Conservation (phyloP, 305 asterid genomes). For the Rubia peregrina region DNA sequence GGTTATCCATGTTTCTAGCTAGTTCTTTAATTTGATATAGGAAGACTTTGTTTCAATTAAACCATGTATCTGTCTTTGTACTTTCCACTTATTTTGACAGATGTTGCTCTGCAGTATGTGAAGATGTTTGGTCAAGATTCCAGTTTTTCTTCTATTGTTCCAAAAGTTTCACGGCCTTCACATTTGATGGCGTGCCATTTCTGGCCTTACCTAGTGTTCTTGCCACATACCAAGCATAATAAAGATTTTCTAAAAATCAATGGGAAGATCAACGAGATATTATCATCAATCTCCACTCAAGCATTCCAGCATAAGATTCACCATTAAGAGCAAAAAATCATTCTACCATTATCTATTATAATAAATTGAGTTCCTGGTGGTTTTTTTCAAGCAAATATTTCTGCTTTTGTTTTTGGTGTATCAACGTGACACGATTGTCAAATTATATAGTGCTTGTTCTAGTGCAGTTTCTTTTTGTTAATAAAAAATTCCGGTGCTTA, state of each 20-base stretch:
- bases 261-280: background rate
- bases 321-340: background rate
- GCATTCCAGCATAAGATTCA: background rate
- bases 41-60: background rate
- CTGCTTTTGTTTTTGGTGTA: background rate
- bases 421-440: background rate
- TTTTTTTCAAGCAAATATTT: background rate
- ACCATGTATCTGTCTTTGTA: background rate
- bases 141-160: background rate
- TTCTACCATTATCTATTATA: slow-evolving; percentile 1
- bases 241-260: background rate
- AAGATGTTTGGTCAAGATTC: background rate
- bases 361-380: background rate
- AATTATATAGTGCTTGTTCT: background rate
- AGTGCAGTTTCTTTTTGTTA: background rate
- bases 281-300: background rate
- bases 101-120: background rate
- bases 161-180: background rate
- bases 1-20: slow-evolving; percentile 33
- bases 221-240: background rate
- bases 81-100: background rate
- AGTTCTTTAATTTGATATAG: background rate
- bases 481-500: background rate
- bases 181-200: background rate
- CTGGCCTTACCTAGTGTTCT: background rate